These are phyloP conservation scores for Daldinia grandis DNA, from an alignment of 495 filamentous ascomycete genomes.

Conservation along the genomic window DNA sequence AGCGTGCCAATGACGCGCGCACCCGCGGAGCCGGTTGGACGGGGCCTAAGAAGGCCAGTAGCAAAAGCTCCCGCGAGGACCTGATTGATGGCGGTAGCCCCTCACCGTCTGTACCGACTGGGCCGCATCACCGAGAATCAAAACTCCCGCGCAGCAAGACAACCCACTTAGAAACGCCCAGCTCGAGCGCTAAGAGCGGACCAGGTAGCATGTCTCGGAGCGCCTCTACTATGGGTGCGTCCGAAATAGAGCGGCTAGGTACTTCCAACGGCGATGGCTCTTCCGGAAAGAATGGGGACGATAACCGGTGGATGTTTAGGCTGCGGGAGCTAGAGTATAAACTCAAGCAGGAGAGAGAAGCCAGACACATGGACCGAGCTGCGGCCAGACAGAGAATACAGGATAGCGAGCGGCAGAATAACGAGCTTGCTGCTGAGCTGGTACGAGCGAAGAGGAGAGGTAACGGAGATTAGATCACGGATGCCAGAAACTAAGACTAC, in stretches of 20 bases:
- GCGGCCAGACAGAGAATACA: constrained; percentile 86
- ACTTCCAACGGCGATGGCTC: constrained; percentile 38
- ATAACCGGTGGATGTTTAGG: constrained; percentile 82
- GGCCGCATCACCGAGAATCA: constrained; percentile 51
- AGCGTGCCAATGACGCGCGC: constrained; percentile 60
- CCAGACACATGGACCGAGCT: constrained; percentile 80
- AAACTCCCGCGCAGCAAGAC: constrained; percentile 51
- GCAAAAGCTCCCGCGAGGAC: constrained; percentile 40
- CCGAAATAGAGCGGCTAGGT: constrained; percentile 37
- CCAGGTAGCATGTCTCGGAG: constrained; percentile 45
- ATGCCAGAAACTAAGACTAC: background rate
- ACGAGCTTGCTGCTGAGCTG: constrained; percentile 60
- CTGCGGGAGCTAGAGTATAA: constrained; percentile 86
- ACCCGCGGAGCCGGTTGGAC: constrained; percentile 45
- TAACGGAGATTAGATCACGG: constrained; percentile 33
- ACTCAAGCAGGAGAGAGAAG: constrained; percentile 89
- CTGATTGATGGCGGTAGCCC: constrained; percentile 52
- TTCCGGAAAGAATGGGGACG: constrained; percentile 52
- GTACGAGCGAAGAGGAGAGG: constrained; percentile 41
- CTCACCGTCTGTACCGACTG: constrained; percentile 59
- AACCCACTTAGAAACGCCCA: constrained; percentile 34
- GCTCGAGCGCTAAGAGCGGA: constrained; percentile 38
- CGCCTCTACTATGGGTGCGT: constrained; percentile 37
- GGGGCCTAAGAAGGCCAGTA: constrained; percentile 34
- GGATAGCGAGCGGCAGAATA: constrained; percentile 81